phyloP scores from a whole-genome alignment of 225 moss, liverwort and hornwort genomes.

The Bryum argenteum region DNA sequence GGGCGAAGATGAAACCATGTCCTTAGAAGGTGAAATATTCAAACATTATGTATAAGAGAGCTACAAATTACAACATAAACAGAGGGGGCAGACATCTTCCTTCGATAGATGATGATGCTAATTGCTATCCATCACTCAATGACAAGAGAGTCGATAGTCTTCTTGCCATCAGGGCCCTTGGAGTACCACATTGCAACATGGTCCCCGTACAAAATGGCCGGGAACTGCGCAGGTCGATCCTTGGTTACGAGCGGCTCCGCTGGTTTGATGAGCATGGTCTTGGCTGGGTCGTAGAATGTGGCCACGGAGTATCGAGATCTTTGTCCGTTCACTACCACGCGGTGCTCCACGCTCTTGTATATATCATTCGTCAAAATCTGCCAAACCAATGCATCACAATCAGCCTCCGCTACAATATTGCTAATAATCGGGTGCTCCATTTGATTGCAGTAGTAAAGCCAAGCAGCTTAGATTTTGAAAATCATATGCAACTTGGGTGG shows the following conservation, averaged over 20 bases:
- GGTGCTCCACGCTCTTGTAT: conserved; percentile 67
- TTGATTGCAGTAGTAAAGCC: not conserved
- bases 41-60: conserved; percentile 25
- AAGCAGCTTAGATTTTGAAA: not conserved
- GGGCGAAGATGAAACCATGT: no score
- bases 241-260: conserved; percentile 50
- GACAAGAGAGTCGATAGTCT: conserved; percentile 75
- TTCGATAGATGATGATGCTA: not conserved
- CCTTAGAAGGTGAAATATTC: not conserved
- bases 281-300: conserved; percentile 58
- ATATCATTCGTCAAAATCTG: conserved; percentile 70
- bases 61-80: conserved; percentile 39
- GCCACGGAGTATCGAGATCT: conserved; percentile 53
- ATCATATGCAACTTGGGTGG: not conserved
- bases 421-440: not conserved
- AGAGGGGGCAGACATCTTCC: conserved; percentile 13
- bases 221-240: conserved; percentile 59
- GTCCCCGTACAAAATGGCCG: conserved; percentile 67
- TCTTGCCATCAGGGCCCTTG: conserved; percentile 92
- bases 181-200: conserved; percentile 89
- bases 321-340: conserved; percentile 57
- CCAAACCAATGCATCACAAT: not conserved
- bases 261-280: conserved; percentile 54
- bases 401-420: not conserved
- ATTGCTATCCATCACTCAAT: conserved; percentile 35